Evolutionary conservation across 345 rosid genomes (phyloP), one percentile per base, ranked within the genome.

Genomic region (Hypericum androsaemum): DNA sequence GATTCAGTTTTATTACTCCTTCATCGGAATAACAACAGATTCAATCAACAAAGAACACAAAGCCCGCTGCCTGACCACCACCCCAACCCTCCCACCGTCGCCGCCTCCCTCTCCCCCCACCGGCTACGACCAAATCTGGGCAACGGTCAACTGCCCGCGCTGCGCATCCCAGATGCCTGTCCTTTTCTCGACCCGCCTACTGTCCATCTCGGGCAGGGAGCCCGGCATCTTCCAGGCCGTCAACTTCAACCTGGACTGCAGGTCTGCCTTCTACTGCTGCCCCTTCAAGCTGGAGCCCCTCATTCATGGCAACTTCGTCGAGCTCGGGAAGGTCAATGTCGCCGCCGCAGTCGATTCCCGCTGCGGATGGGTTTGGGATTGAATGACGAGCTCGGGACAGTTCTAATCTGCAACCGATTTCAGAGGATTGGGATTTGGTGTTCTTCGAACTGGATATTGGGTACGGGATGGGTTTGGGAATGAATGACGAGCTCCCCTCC

Each of bases 181-280:
- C 12, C 73, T 86, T 55, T 89, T 89, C 77, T 83, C 97, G 35
- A 86, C 75, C 51, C 88, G 88, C 1, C 94, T 92, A 9, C 70
- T 89, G 13, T 83, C 97, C 1, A 53, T 86, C 39, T 74, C 90
- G 0, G 74, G 73, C 8, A 67, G 77, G 32, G 88, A 83, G 58
- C 57, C 79, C 0, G 94, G 95, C 12, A 71, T 89, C 42, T 89
- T 74, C 43, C 95, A 83, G 59, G 94, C 94, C 22, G 79, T 83
- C 53, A 89, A 86, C 51, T 68, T 77, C 61, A 86, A 94, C 57
- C 77, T 83, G 4, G 73, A 61, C 50, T 86, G 94, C 71, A 74
- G 70, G 47, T 76, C 97, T 1, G 88, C 94, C 32, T 89, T 80
- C 68, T 89, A 89, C 64, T 89, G 86, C 67, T 56, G 89, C 32